Evolutionary conservation across 2,329 filamentous ascomycete genomes (phyloP), one percentile per base, ranked within the genome.

Genomic region (Diaporthe batatas): DNA sequence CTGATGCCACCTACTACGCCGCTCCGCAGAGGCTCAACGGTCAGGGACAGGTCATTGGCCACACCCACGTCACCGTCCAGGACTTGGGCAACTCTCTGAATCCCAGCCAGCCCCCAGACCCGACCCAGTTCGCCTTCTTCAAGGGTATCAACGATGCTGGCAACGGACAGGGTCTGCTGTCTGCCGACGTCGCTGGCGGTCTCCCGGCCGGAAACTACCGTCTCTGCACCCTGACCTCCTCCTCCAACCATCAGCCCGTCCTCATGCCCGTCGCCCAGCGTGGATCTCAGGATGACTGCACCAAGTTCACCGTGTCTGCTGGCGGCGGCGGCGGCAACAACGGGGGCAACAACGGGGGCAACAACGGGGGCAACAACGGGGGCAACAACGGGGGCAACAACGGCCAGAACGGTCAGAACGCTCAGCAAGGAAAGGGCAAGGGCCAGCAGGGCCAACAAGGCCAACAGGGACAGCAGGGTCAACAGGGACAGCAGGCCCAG

Each of bases 31-130:
- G 85, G 51, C 80, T 91, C 6, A 83, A 87, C 75, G 79, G 79
- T 49, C 72, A 79, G 29, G 89, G 89, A 49, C 79, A 84, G 57
- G 83, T 91, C 76, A 86, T 91, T 62, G 89, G 89, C 14, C 89
- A 91, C 81, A 88, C 88, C 2, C 89, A 91, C 80, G 82, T 91
- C 69, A 89, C 87, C 29, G 82, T 91, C 57, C 90, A 91, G 80
- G 83, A 88, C 74, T 82, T 88, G 65, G 89, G 89, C 62, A 81
- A 80, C 78, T 81, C 79, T n/a, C 77, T 88, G 76, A 88, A 86
- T 79, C 89, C 89, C 10, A 83, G 77, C 12, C 77, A 79, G 23
- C 86, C 90, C 39, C 84, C 89, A 7, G 86, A 91, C 74, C 84
- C 90, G 42, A 81, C 79, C 39, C 81, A 85, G 77, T 91, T 72